These are phyloP conservation scores for Rhizoclosmatium sp. DNA, from an alignment of 192 early-diverging fungal species.

Conservation along the genomic window DNA sequence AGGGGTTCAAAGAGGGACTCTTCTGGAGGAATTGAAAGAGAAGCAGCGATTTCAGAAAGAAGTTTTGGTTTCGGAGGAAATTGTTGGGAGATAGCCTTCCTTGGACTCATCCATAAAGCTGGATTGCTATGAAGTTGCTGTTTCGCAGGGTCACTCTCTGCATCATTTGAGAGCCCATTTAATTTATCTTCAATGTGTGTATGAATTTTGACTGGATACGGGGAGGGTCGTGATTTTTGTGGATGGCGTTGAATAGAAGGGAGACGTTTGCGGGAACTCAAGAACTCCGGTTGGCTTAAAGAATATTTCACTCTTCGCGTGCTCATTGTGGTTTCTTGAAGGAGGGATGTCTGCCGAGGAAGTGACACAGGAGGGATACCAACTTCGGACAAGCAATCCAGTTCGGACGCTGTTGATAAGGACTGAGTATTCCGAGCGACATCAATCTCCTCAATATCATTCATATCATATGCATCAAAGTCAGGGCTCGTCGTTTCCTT, in stretches of 20 bases:
- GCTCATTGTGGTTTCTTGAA: conserved; percentile 1
- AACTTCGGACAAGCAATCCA: background rate
- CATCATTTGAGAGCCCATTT: too few species aligned
- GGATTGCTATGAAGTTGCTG: too few species aligned
- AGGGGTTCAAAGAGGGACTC: background rate
- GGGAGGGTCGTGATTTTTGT: background rate
- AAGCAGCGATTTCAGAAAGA: too few species aligned
- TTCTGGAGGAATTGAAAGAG: background rate
- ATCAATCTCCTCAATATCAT: background rate
- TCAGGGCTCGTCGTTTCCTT: too few species aligned
- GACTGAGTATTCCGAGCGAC: background rate
- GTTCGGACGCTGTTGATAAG: background rate
- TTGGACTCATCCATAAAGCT: too few species aligned
- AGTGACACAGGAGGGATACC: background rate
- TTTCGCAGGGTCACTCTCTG: too few species aligned
- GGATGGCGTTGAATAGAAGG: background rate
- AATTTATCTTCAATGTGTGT: too few species aligned
- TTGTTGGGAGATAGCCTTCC: too few species aligned
- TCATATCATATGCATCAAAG: background rate
- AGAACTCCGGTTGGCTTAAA: background rate
- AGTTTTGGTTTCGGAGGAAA: too few species aligned
- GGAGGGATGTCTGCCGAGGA: background rate
- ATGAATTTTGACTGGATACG: background rate
- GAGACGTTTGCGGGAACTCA: background rate
- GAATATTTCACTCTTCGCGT: background rate